Evolutionary conservation across 106 monocot genomes (phyloP), one percentile per base, ranked within the genome.

Genomic region (Dendrobium officinale): DNA sequence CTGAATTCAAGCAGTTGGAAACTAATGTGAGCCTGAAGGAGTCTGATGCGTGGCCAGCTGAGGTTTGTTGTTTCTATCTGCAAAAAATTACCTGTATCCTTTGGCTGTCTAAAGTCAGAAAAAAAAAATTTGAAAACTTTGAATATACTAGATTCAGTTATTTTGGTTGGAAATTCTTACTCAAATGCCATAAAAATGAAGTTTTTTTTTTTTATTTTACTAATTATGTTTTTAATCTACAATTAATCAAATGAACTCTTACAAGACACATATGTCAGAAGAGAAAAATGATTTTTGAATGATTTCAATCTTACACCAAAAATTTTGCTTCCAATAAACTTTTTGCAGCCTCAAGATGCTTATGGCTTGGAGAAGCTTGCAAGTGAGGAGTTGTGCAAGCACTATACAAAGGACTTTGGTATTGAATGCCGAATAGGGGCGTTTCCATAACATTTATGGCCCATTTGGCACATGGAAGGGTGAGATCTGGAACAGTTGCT

Each of bases 391-490:
- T 75, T 95, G 58, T 95, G 95, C 89, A 95, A 95, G 83, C 95
- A 95, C 80, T 92, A 95, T 56, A 95, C 83, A 54, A 90, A 90
- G 81, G 95, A 95, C 27, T 95, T 95, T 81, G 90, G 92, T 11
- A 95, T 95, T 83, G 92, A 95, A 67, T 95, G 95, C 49, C 84
- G 95, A 10, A 84, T 95, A 29, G 95, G n/a, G 95, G 7, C 85
- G 95, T 11, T 95, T 95, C 55, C 95, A 95, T 74, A 95, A 95
- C 54, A 95, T 95, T 26, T 95, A 95, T 85, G 95, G 95, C 42
- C 92, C 95, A 37, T 95, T 90, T 80, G 95, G 95, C 78, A 92
- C 95, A 40, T 95, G 95, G 95, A 95, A 95, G 83, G 95, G 95
- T 92, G 74, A 74, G 75, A 17, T 42, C 9, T 74, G 3, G 48